phyloP scores from a whole-genome alignment of 805 yeast genomes.

The Candida suzukii region DNA sequence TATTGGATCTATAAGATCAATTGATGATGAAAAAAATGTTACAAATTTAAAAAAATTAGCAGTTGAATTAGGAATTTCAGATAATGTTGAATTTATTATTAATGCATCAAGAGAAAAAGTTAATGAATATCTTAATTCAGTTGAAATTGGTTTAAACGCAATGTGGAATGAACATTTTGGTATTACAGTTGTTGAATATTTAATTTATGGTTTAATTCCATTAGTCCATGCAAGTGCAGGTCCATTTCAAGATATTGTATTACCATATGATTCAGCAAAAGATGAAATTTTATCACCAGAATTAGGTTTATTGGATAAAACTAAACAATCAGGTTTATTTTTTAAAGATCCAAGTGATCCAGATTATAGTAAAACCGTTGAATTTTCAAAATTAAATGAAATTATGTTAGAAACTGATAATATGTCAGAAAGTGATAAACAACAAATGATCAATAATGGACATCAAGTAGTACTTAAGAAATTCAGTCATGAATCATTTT shows the following conservation, averaged over 20 bases:
- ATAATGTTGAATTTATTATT: conserved; percentile 40
- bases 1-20: conserved; percentile 78
- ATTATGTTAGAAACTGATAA: conserved; percentile 32
- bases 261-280: conserved; percentile 35
- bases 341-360: conserved; percentile 71
- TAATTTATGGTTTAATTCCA: conserved; percentile 82
- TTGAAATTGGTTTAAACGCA: conserved; percentile 80
- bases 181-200: conserved; percentile 90
- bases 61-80: conserved; percentile 18
- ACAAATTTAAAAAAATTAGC: conserved; percentile 38
- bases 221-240: conserved; percentile 95
- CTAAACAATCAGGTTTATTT: conserved; percentile 58
- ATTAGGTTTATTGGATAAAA: not conserved
- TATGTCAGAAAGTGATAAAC: conserved; percentile 8
- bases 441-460: conserved; percentile 14
- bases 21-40: conserved; percentile 57
- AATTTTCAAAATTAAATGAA: conserved; percentile 40
- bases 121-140: conserved; percentile 40
- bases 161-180: conserved; percentile 99
- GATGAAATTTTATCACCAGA: conserved; percentile 6
- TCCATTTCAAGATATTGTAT: conserved; percentile 81
- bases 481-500: conserved; percentile 20
- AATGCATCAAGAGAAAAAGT: conserved; percentile 71
- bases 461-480: conserved; percentile 16
- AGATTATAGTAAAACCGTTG: conserved; percentile 35